Evolutionary conservation across 352 stramenopile genomes (phyloP), one percentile per base, ranked within the genome.

Genomic region (Thalassiosira hispida): DNA sequence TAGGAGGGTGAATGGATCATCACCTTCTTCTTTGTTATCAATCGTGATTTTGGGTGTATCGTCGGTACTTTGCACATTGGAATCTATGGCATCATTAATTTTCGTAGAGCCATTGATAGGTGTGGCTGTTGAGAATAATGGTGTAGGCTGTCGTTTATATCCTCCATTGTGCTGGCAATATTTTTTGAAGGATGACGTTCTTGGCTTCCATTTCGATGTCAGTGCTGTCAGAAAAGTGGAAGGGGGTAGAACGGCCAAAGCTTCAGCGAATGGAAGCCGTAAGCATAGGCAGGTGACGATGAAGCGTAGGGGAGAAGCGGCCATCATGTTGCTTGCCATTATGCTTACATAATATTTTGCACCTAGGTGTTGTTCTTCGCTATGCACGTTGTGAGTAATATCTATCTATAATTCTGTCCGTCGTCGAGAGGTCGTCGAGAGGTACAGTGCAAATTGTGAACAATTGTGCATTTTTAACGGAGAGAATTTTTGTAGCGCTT

Each of bases 1-100:
- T 4, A 90, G 62, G 35, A 88, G 56, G 27, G 84, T 73, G 65
- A 92, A 92, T 29, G 74, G 60, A 69, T 83, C 72, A 38, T 82
- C 71, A 9, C 65, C 53, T 7, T 77, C 47, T 18, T 46, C 23
- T 33, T 38, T 18, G n/a, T 46, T 49, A 14, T 62, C 31, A 29
- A 14, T 52, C 33, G 40, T 49, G 35, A 5, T 42, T 5, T 12
- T 42, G 5, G 5, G 35, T 12, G 35, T 12, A 42, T 42, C 35
- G 35, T 12, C 12, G 35, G 5, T 42, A 12, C 35, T 38, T 38
- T 38, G 31, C 8, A 38, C 31, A 38, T n/a, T n/a, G n/a, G 31
- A 38, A 38, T 38, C 31, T 9, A 8, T 38, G 8, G 31, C 3
- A 3, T 3, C 3, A 38, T 38, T 38, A 12, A 20, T 18, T 49